These are phyloP conservation scores for Leptographium wingfieldii DNA, from an alignment of 2,329 filamentous ascomycete genomes.

Conservation along the genomic window DNA sequence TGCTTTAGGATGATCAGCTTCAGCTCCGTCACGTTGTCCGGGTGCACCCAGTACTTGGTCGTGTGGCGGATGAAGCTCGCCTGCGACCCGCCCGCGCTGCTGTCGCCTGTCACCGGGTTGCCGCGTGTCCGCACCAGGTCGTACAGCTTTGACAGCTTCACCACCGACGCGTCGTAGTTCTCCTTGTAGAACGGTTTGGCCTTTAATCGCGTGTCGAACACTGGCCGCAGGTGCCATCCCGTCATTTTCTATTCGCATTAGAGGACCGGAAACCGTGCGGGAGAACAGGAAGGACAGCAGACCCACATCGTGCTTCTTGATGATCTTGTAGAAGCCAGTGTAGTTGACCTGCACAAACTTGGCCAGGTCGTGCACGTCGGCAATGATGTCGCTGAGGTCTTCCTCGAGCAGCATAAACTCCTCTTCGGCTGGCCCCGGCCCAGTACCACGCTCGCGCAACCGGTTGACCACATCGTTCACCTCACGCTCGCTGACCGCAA, in stretches of 20 bases:
- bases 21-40: conserved; percentile 93
- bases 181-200: conserved; percentile 98
- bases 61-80: conserved; percentile 95
- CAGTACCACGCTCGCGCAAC: conserved; percentile 49
- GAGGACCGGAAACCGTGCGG: background rate
- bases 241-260: conserved; percentile 64
- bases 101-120: conserved; percentile 85
- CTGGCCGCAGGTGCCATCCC: conserved; percentile 80
- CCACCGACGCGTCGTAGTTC: conserved; percentile 92
- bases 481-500: conserved; percentile 76
- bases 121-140: conserved; percentile 88
- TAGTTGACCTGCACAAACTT: conserved; percentile 99
- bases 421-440: conserved; percentile 62
- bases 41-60: conserved; percentile 99
- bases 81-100: conserved; percentile 78
- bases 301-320: conserved; percentile 92
- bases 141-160: conserved; percentile 90
- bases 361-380: conserved; percentile 92
- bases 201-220: conserved; percentile 90
- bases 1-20: conserved; percentile 98
- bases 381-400: conserved; percentile 93
- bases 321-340: conserved; percentile 98
- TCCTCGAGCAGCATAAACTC: conserved; percentile 91
- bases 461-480: conserved; percentile 76
- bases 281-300: background rate